Evolutionary conservation across 2,329 filamentous ascomycete species (phyloP).

Genomic region (Calonectria hongkongensis): DNA sequence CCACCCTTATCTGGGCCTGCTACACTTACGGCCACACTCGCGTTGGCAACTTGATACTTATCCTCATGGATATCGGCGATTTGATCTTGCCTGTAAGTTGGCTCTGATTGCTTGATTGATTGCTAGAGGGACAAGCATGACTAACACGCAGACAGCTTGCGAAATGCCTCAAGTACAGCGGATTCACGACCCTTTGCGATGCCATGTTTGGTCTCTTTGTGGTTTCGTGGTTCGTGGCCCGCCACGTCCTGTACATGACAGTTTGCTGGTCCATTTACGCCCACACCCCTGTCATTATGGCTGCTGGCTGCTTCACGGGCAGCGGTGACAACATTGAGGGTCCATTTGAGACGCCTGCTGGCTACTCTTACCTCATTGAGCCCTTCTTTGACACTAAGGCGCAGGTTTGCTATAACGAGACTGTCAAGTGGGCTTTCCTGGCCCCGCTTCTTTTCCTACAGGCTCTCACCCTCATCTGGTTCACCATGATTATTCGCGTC

Average conservation of each 20-base stretch:
- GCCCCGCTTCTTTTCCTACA: constrained; percentile 86
- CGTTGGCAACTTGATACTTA: constrained; percentile 90
- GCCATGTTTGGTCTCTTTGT: constrained; percentile 90
- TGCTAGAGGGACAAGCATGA: constrained; percentile 67
- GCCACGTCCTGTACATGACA: constrained; percentile 86
- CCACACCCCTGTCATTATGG: constrained; percentile 52
- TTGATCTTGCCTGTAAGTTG: constrained; percentile 86
- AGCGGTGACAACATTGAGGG: constrained; percentile 72
- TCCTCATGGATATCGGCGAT: constrained; percentile 94
- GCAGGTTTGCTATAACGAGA: constrained; percentile 85
- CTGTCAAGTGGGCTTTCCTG: constrained; percentile 86
- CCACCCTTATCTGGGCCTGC: constrained; percentile 83
- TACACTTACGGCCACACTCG: constrained; percentile 91
- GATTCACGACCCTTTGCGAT: constrained; percentile 86
- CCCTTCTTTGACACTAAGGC: constrained; percentile 84
- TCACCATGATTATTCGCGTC: constrained; percentile 89
- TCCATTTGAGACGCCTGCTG: constrained; percentile 70
- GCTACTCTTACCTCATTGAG: constrained; percentile 79
- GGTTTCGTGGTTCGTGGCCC: constrained; percentile 86
- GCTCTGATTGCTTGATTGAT: constrained; percentile 82
- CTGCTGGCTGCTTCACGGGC: constrained; percentile 82
- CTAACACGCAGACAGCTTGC: constrained; percentile 82
- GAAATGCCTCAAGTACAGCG: constrained; percentile 94
- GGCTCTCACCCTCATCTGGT: constrained; percentile 89
- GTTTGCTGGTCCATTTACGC: constrained; percentile 82